Conservation (phyloP, 176 grass and related monocot species). For the Zizania latifolia region DNA sequence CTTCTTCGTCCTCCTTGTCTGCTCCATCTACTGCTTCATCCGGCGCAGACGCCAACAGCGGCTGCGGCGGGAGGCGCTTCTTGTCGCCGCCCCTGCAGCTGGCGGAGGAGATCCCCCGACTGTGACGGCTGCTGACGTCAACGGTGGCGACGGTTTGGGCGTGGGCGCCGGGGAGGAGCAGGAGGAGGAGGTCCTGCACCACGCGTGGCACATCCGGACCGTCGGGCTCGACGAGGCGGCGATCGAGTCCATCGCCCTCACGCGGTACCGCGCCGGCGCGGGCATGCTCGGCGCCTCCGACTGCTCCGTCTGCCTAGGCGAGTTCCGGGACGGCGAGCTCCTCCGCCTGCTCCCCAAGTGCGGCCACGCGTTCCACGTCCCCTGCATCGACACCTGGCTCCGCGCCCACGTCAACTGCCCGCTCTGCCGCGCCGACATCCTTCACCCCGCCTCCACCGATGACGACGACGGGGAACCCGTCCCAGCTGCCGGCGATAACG, state of each 20-base stretch:
- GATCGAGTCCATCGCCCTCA: slow-evolving; percentile 46
- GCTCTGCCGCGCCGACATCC: slow-evolving; percentile 62
- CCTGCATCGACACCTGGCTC: slow-evolving; percentile 91
- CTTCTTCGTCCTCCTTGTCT: background rate
- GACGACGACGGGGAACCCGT: background rate
- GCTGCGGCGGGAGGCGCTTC: slow-evolving; percentile 10
- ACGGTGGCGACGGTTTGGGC: background rate
- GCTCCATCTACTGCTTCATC: background rate
- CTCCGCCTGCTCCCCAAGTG: slow-evolving; percentile 86
- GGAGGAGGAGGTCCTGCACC: slow-evolving; percentile 45
- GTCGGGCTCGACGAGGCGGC: slow-evolving; percentile 74
- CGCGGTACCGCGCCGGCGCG: slow-evolving; percentile 34
- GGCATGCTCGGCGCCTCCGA: slow-evolving; percentile 36
- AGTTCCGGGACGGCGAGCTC: slow-evolving; percentile 82
- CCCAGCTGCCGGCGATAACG: background rate
- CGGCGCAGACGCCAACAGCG: slow-evolving; percentile 17
- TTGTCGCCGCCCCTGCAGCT: background rate
- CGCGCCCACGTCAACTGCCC: slow-evolving; percentile 75
- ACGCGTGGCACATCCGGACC: slow-evolving; percentile 84
- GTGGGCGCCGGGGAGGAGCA: background rate
- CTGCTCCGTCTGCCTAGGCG: slow-evolving; percentile 78
- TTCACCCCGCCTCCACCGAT: slow-evolving; percentile 5
- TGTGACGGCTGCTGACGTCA: background rate
- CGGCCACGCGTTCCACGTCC: slow-evolving; percentile 76
- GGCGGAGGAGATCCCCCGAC: too few relatives aligned